Evolutionary conservation across 345 rosid genomes (phyloP), one percentile per base, ranked within the genome.

Genomic region (Hibiscus syriacus): DNA sequence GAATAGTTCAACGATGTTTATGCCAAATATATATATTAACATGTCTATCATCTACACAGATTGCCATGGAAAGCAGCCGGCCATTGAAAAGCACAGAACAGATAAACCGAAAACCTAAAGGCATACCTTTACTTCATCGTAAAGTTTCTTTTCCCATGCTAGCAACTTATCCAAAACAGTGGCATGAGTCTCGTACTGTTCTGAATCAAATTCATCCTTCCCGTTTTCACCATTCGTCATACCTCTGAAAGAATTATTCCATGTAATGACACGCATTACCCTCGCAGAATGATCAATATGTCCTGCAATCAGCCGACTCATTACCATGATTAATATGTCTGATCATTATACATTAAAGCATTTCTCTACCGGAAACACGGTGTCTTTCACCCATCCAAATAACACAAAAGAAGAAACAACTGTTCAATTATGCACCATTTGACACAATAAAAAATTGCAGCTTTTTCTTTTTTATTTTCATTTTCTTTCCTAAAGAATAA

Each of bases 111-210:
- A 55, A 11, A 73, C 56, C 14, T 2, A 63, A 14, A 41, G 36
- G 36, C 3, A n/a, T 80, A 91, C 99, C 99, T 91, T 91, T 26
- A 94, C 97, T 88, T 94, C 98, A 62, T 94, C 99, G 36, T 84
- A 94, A 2, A 92, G 96, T 73, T 94, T 94, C 84, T 88, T 94
- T 72, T 94, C 99, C 99, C 99, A 94, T 1, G 97, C 99, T 55
- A 88, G 77, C 76, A 94, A 79, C 81, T 94, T 94, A 74, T 94
- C 99, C 79, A 94, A 83, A 73, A 94, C 87, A 11, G 90, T 88
- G 19, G 99, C 96, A 79, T 87, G 96, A 70, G 98, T 86, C 73
- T 94, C 98, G 55, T 81, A 69, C 58, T 94, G 93, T 52, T 92
- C 89, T 19, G 79, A 76, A 79, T 89, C 95, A 46, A 78, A 59